Conservation (phyloP, 495 filamentous ascomycete genomes). For the Daldinia grandis region DNA sequence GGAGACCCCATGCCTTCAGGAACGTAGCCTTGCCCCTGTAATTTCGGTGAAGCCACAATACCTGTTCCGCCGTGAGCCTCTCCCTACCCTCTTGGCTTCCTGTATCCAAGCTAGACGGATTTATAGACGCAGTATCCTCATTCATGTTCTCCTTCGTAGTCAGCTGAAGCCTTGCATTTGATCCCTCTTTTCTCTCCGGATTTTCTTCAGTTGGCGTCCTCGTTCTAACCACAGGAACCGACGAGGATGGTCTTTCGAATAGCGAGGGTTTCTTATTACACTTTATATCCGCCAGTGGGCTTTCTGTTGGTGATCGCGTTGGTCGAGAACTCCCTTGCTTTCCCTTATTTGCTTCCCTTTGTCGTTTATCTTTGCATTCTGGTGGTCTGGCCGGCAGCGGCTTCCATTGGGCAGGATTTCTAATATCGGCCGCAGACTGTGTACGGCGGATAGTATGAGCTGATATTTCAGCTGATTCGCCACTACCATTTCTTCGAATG, state of each 20-base stretch:
- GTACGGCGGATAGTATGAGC: slow-evolving; percentile 5
- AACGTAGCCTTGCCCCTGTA: slow-evolving; percentile 55
- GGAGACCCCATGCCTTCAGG: slow-evolving; percentile 53
- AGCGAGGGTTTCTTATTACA: neutral
- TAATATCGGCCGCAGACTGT: slow-evolving; percentile 8
- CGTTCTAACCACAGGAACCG: neutral
- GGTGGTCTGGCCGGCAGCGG: slow-evolving; percentile 19
- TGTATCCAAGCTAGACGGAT: neutral
- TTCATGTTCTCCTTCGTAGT: neutral
- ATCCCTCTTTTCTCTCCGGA: neutral
- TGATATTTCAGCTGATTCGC: neutral
- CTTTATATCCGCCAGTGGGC: neutral
- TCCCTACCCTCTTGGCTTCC: neutral
- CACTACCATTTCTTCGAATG: neutral
- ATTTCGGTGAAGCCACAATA: slow-evolving; percentile 54
- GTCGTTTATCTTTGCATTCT: neutral
- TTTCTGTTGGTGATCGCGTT: neutral
- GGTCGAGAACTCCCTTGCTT: slow-evolving; percentile 3
- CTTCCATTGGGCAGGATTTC: slow-evolving; percentile 6
- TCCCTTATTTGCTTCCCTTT: neutral
- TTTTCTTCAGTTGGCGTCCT: neutral
- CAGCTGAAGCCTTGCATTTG: neutral
- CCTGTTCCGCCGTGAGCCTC: slow-evolving; percentile 39
- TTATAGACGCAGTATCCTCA: neutral
- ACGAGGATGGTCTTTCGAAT: neutral